Evolutionary conservation across 768 basidiomycete genomes (phyloP).

Genomic region (Dacryopinax primogenitus): DNA sequence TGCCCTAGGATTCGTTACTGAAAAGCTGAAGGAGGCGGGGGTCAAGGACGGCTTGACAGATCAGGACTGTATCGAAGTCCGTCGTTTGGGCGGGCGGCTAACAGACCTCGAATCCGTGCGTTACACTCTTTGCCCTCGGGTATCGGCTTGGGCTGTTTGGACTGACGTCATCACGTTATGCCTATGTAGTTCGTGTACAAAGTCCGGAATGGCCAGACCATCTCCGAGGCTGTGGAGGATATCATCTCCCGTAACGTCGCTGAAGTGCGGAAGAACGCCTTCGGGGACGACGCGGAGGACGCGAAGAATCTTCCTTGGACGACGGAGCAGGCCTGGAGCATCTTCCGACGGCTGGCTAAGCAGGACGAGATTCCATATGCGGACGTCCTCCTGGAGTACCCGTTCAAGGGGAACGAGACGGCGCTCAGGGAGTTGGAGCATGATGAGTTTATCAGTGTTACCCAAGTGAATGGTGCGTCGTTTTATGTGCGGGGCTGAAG

Average conservation of each 20-base stretch:
- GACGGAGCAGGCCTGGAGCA: conserved; percentile 73
- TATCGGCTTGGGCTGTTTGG: not conserved
- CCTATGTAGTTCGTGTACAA: conserved; percentile 63
- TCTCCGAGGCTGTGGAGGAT: conserved; percentile 79
- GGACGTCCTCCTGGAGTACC: conserved; percentile 64
- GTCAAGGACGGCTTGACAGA: conserved; percentile 37
- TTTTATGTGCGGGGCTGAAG: not conserved
- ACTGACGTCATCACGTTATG: not conserved
- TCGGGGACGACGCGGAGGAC: conserved; percentile 85
- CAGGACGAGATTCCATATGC: conserved; percentile 70
- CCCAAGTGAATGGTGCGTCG: conserved; percentile 52
- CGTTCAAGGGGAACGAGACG: conserved; percentile 83
- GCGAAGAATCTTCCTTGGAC: conserved; percentile 73
- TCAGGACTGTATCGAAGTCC: conserved; percentile 46
- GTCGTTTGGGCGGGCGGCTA: conserved; percentile 76
- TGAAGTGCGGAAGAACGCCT: conserved; percentile 80
- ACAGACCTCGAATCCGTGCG: conserved; percentile 76
- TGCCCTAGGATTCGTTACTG: conserved; percentile 66
- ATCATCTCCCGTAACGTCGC: conserved; percentile 66
- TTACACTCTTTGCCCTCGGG: conserved; percentile 11
- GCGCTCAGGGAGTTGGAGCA: conserved; percentile 76
- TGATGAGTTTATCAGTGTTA: conserved; percentile 70
- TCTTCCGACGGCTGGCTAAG: conserved; percentile 60
- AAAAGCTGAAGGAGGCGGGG: conserved; percentile 52
- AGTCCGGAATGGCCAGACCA: conserved; percentile 54